Evolutionary conservation across 148 eudicot species (phyloP), one percentile per base, ranked within the genome.

Genomic region (Drosera capensis): DNA sequence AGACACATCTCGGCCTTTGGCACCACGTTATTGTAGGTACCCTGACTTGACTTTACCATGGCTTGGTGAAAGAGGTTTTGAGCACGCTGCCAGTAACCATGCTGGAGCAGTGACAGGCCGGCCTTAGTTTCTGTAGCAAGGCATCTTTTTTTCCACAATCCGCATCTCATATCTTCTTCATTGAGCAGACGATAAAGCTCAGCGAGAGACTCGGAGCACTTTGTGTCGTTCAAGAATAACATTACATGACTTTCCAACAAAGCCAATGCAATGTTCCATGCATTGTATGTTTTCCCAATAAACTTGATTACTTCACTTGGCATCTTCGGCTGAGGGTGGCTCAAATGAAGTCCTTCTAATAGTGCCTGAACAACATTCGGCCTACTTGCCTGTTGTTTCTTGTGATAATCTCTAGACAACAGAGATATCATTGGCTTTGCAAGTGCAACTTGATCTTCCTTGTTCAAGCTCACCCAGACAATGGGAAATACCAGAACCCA

Each of bases 1-100:
- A 84, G 88, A 57, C 95, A 92, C 99, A 92, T 92, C 68, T 92
- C 99, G 55, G 95, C 94, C 70, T 92, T 92, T 9, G 94, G 99
- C 40, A 92, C 99, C 26, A 82, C 85, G 64, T 81, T 78, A 54
- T 79, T 92, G 53, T 85, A 92, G 25, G 95, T 85, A 34, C 99
- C 99, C 55, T 92, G 99, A 40, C 95, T 92, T 57, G 95, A 95
- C 75, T 85, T 92, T 23, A 78, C 68, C 99, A 85, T 92, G 49
- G 95, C 99, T 64, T 85, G 95, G 63, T 92, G 81, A 58, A 92
- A 85, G 49, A 92, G 85, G 58, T 86, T 76, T 49, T 92, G 95
- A 51, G 95, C 99, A 62, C 71, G 84, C 68, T 92, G 88, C 99
- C 99, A 92, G 45, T 78, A 79, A 35, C 95, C 95, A 77, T 92